Conservation (phyloP, 148 eudicot genomes). For the Rhododendron ferrugineum region DNA sequence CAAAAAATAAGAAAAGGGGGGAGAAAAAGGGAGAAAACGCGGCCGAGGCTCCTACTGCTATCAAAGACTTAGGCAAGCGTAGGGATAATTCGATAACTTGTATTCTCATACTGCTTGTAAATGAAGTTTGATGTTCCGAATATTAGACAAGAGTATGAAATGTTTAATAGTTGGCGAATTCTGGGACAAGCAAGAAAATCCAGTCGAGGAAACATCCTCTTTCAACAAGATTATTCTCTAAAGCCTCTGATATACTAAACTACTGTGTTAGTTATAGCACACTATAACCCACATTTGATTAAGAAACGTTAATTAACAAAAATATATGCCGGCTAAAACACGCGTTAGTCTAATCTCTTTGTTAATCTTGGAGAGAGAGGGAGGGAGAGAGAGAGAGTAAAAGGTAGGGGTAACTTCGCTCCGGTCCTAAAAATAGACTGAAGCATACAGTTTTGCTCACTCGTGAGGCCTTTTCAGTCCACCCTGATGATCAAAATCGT, state of each 20-base stretch:
- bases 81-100: too few relatives aligned
- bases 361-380: neutral
- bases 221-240: neutral
- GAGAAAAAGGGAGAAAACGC: too few relatives aligned
- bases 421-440: too few relatives aligned
- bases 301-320: neutral
- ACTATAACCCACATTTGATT: neutral
- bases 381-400: too few relatives aligned
- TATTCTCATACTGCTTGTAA: too few relatives aligned
- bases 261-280: neutral
- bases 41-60: too few relatives aligned
- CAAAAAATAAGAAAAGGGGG: too few relatives aligned
- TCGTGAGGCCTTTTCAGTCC: neutral
- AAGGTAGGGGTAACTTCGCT: too few relatives aligned
- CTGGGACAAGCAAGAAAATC: neutral
- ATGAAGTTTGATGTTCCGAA: too few relatives aligned
- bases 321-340: neutral
- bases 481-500: neutral
- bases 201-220: neutral
- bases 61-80: too few relatives aligned
- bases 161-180: neutral
- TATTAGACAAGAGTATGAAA: too few relatives aligned
- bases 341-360: neutral
- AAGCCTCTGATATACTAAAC: neutral
- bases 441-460: too few relatives aligned